Conservation (phyloP, 1,284 basidiomycete species). For the Volvariella volvacea region DNA sequence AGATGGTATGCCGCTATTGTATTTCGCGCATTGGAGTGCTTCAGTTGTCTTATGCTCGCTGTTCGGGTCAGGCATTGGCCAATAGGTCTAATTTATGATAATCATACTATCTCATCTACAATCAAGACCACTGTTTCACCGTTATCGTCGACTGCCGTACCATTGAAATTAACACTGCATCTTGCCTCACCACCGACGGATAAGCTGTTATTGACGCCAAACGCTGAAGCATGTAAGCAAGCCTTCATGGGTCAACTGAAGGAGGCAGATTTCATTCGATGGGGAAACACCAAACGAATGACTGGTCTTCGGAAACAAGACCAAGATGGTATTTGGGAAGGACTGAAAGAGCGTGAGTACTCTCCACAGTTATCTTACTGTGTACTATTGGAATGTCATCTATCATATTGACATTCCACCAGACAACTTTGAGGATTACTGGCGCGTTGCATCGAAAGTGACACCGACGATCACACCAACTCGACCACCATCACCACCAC, state of each 20-base stretch:
- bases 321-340: slow-evolving; percentile 93
- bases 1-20: slow-evolving; percentile 61
- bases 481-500: slow-evolving; percentile 47
- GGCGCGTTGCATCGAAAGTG: slow-evolving; percentile 86
- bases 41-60: slow-evolving; percentile 1
- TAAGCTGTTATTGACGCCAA: slow-evolving; percentile 74
- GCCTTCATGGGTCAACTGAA: slow-evolving; percentile 92
- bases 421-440: slow-evolving; percentile 96
- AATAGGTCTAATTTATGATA: slow-evolving; percentile 87
- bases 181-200: slow-evolving; percentile 81
- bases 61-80: slow-evolving; percentile 88
- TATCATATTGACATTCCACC: slow-evolving; percentile 7
- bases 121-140: slow-evolving; percentile 39
- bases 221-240: slow-evolving; percentile 78
- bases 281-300: slow-evolving; percentile 91
- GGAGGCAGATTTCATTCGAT: slow-evolving; percentile 91
- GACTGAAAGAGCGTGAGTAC: slow-evolving; percentile 80
- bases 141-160: slow-evolving; percentile 39
- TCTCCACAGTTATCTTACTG: slow-evolving; percentile 2
- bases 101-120: slow-evolving; percentile 58
- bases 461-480: slow-evolving; percentile 58
- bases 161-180: slow-evolving; percentile 77
- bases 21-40: not conserved
- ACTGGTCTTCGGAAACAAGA: slow-evolving; percentile 83
- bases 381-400: not conserved